A percentile compares a stretch with the other conserved stretches of the same genome.
Evolutionary conservation across 306 rosid genomes (phyloP).

Genomic region (Dryas octopetala): DNA sequence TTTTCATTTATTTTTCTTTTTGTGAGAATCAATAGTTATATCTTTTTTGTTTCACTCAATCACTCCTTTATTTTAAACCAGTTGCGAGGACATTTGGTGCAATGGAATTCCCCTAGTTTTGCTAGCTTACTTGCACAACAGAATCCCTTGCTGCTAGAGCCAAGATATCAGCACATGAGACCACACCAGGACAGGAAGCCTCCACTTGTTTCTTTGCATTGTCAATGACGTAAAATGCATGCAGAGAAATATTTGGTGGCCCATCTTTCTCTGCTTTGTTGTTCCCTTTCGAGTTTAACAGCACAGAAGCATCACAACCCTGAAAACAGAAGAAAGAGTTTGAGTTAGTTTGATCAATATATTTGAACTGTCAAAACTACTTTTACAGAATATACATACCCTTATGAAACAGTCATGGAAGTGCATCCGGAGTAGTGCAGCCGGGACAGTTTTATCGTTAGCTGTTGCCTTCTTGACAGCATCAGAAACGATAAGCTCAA

Average conservation of each 20-base stretch:
- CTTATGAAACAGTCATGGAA: conserved; percentile 61
- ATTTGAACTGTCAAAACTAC: background rate
- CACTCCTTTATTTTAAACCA: background rate
- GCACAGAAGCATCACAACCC: conserved; percentile 60
- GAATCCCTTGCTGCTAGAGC: conserved; percentile 63
- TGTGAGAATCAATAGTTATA: background rate
- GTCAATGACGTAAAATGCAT: conserved; percentile 51
- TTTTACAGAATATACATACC: conserved; percentile 21
- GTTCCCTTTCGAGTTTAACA: conserved; percentile 44
- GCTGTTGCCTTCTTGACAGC: conserved; percentile 32
- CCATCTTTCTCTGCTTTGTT: conserved; percentile 59
- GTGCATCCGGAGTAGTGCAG: conserved; percentile 55
- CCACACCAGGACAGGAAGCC: conserved; percentile 53
- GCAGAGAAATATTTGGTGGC: conserved; percentile 50
- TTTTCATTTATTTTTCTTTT: conserved; percentile 2
- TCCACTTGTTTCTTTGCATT: conserved; percentile 50
- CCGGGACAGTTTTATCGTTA: conserved; percentile 51
- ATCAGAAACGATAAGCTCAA: conserved; percentile 41
- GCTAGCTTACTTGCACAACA: conserved; percentile 36
- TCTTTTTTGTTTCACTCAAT: background rate
- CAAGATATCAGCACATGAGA: conserved; percentile 55
- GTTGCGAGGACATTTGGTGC: background rate
- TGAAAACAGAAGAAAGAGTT: background rate
- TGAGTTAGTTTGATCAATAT: background rate
- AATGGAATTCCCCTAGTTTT: background rate